Base-by-base conservation (phyloP, 495 filamentous ascomycete species). In the Darksidea phi region DNA sequence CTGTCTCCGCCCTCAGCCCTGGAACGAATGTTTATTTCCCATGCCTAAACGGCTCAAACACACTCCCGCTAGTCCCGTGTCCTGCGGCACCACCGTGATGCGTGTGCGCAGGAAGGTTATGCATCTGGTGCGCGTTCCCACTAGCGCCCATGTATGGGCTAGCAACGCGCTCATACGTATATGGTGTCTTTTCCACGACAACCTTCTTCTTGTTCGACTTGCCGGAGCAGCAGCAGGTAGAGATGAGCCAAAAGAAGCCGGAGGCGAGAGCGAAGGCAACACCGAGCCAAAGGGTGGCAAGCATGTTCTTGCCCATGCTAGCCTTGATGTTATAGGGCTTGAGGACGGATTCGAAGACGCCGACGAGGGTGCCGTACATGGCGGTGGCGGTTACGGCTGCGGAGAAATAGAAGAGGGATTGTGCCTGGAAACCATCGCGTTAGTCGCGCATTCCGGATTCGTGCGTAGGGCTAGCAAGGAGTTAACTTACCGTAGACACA, bases 221-320 rank as follows among this genome's bases (percentile, higher is more conserved):
- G 61, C 84, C 84, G 57, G 78, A 81, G 79, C 93, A 96, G 84
- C 92, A 97, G 87, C 93, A 97, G 56, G 85, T 79, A 74, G 84
- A 89, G 74, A 95, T 84, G 65, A 88, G 77, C 93, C 93, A 97
- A 86, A 96, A 96, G 67, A 95, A 66, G 57, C 80, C 80, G 13
- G 84, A 84, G 48, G 70, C 88, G 21, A 90, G 66, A 46, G 87
- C 84, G 72, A 95, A 94, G 32, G 79, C 87, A 11, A 86, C 87
- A 48, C 85, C 86, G 48, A 96, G 73, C 93, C 93, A 97, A 48
- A 85, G 81, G 4, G 81, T 74, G 23, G 80, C 80, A 57, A 88
- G 83, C 73, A 88, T 91, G 66, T 80, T 78, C 48, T 68, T 82
- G 72, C 89, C 88, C 67, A 93, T 76, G 41, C 68, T 71, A 41